Conservation (phyloP, 2,329 filamentous ascomycete genomes). For the Leptographium wingfieldii region DNA sequence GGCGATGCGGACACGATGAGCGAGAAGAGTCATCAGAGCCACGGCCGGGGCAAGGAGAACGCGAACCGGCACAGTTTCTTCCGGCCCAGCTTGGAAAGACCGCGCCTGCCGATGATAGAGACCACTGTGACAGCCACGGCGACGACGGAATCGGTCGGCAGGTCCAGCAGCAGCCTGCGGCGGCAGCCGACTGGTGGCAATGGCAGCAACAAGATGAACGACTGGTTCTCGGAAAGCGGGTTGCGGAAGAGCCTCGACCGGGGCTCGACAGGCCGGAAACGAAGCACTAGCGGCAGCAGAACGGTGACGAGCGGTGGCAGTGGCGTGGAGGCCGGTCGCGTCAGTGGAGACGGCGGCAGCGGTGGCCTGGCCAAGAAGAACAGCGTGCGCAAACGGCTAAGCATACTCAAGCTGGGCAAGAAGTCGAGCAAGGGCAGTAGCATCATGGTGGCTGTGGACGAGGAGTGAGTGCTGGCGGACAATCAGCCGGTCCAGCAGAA, state of each 20-base stretch:
- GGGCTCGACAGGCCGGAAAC: background rate
- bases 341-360: constrained; percentile 4
- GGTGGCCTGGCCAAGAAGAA: constrained; percentile 35
- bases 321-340: background rate
- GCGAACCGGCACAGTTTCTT: constrained; percentile 32
- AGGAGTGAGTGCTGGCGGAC: constrained; percentile 30
- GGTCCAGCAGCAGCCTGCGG: background rate
- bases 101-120: background rate
- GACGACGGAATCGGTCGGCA: background rate
- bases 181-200: background rate
- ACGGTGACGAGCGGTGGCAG: background rate
- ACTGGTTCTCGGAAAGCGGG: background rate
- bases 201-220: background rate
- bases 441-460: constrained; percentile 41
- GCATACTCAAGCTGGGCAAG: constrained; percentile 62
- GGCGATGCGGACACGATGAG: constrained; percentile 19
- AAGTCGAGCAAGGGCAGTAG: constrained; percentile 47
- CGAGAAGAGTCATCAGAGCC: constrained; percentile 10
- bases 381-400: constrained; percentile 66
- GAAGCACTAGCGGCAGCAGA: background rate
- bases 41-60: constrained; percentile 19
- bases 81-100: constrained; percentile 15
- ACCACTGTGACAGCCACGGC: background rate
- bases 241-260: background rate
- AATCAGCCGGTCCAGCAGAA: background rate